Evolutionary conservation across 2,329 filamentous ascomycete species (phyloP), one percentile per base, ranked within the genome.

Genomic region (Epichloe bromicola): DNA sequence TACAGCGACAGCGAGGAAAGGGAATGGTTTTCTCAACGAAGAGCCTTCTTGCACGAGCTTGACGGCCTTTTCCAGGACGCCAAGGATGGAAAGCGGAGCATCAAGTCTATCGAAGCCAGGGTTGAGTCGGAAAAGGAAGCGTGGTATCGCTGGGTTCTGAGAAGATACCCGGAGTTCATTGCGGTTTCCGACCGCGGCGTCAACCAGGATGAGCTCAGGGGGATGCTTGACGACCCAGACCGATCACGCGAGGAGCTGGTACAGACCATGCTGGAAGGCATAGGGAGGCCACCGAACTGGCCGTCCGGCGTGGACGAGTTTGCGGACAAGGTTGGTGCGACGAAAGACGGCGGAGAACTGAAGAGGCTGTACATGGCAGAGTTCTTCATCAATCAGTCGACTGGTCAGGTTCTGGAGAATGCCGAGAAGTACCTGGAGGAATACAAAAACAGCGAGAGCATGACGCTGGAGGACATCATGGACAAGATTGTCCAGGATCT

Each of bases 1-100:
- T 71, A 67, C 49, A 61, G 58, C 46, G 64, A 65, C n/a, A 61
- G 61, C 26, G 53, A 60, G 41, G 64, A 63, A 17, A 61, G 57
- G 19, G 74, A 77, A 59, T 80, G 78, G 78, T 79, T 79, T 60
- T 66, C 71, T 2, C 68, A 70, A 44, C 66, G 75, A 34, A 66
- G 65, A 33, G 64, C 65, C 7, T 78, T 80, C 53, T 63, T 78
- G 20, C 65, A 69, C 49, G 73, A 75, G 50, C 66, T 80, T 11
- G 73, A 75, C 54, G 61, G 62, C 44, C 59, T 78, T 44, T 73
- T 80, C 54, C 61, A 72, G 5, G 71, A 74, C 48, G 74, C 72
- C 48, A 71, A 69, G 56, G 63, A 67, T 15, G 63, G 68, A 55
- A 68, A 69, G 43, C 59, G 67, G n/a, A 66, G 68, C 48, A 61